Conservation (phyloP, 148 eudicot genomes). For the Heliamphora exappendiculata region DNA sequence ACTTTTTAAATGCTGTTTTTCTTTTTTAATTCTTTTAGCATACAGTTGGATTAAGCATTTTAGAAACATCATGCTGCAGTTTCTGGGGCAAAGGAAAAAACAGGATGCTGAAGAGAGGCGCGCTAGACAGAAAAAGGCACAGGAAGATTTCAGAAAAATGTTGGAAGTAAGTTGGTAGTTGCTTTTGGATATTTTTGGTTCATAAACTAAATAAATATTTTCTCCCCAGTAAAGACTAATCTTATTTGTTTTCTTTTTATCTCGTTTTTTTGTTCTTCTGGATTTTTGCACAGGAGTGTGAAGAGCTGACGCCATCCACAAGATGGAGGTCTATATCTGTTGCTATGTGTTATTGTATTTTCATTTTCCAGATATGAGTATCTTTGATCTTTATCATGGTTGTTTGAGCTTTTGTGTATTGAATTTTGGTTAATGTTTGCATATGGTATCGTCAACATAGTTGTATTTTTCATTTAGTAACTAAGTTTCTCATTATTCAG, state of each 20-base stretch:
- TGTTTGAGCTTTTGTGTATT: constrained; percentile 3
- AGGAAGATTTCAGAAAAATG: constrained; percentile 80
- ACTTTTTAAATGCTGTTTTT: not conserved
- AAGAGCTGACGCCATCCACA: constrained; percentile 55
- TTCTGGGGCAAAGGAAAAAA: constrained; percentile 58
- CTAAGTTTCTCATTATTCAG: constrained; percentile 29
- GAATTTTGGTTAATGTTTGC: not conserved
- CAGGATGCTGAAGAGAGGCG: constrained; percentile 94
- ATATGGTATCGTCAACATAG: not conserved
- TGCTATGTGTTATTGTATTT: not conserved
- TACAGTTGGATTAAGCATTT: not conserved
- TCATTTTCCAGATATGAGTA: not conserved
- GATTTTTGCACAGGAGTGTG: constrained; percentile 56
- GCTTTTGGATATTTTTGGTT: not conserved
- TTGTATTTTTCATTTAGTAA: constrained; percentile 1
- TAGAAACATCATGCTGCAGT: constrained; percentile 36
- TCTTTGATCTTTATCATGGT: constrained; percentile 1
- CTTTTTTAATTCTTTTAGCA: not conserved
- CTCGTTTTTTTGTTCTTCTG: constrained; percentile 11
- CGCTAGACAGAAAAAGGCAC: constrained; percentile 63
- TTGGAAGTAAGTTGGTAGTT: constrained; percentile 52
- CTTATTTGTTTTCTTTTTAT: not conserved
- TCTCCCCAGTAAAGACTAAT: not conserved
- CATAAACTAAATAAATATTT: not conserved
- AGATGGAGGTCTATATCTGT: constrained; percentile 67